Evolutionary conservation across 345 rosid species (phyloP), one percentile per base, ranked within the genome.

Genomic region (Pistacia vera): DNA sequence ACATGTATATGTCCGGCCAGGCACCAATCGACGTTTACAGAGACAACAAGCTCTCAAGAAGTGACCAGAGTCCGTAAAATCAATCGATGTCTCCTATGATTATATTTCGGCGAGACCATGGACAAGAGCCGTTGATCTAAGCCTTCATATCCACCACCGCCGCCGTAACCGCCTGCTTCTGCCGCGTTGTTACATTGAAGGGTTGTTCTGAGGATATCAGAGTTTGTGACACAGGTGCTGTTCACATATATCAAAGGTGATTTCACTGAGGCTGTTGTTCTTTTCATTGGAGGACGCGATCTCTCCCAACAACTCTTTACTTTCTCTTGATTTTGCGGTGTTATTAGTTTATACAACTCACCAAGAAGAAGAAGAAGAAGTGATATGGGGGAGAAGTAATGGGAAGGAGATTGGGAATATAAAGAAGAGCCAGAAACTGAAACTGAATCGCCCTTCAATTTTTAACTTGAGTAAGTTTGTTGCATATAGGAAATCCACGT

Each of bases 1-100:
- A 95, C 97, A 95, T 95, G 77, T 89, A 95, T 80, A 95, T 93
- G 79, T 95, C 97, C 93, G 97, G 79, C 92, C 91, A 1, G 97
- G 93, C 75, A 91, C 88, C 63, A 94, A 77, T 30, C 87, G 86
- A 68, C 98, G 93, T 69, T 88, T 88, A 68, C 98, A 94, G 73
- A 92, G 97, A 9, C 79, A 68, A 75, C 98, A 94, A 59, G 92
- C 75, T 76, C 87, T 85, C 74, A 92, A 82, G 82, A 94, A 94
- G 73, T 82, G 84, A 60, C 81, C 69, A 56, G 86, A 87, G 79
- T 75, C 91, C 12, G 49, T 11, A 66, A 83, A 79, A 72, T 94
- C 95, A 49, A 78, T 78, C 0, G 97, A 80, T 90, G 87, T 57
- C 89, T 84, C 78, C 92, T 78, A 63, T 80, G 75, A 73, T 84